Conservation (phyloP, 805 yeast genomes). For the Saccharomyces mikatae region DNA sequence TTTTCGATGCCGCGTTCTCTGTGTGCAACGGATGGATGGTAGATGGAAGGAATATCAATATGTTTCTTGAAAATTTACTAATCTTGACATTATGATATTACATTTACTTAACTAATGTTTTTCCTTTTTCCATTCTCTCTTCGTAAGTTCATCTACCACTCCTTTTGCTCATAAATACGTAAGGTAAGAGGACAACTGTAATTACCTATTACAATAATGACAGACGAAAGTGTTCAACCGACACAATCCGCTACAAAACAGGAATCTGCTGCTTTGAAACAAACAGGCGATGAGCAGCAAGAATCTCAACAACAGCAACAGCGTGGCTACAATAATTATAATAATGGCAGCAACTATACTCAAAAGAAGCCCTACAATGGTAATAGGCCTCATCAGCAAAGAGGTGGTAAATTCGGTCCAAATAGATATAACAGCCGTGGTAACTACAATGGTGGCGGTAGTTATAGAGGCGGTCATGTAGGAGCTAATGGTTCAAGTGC, state of each 20-base stretch:
- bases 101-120: neutral
- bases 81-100: neutral
- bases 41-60: neutral
- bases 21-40: neutral
- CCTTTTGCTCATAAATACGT: neutral
- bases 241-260: neutral
- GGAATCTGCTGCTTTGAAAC: neutral
- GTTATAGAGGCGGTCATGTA: neutral
- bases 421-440: neutral
- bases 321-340: neutral
- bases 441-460: neutral
- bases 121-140: neutral
- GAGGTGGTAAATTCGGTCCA: neutral
- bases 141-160: neutral
- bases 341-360: neutral
- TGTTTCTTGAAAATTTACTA: neutral
- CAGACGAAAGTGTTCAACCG: neutral
- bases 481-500: neutral
- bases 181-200: neutral
- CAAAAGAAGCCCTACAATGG: neutral
- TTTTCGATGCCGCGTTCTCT: neutral
- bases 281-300: neutral
- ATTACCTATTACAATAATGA: neutral
- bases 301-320: neutral
- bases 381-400: neutral